Base-by-base conservation (phyloP, 495 filamentous ascomycete species). In the Pyronema domesticum region DNA sequence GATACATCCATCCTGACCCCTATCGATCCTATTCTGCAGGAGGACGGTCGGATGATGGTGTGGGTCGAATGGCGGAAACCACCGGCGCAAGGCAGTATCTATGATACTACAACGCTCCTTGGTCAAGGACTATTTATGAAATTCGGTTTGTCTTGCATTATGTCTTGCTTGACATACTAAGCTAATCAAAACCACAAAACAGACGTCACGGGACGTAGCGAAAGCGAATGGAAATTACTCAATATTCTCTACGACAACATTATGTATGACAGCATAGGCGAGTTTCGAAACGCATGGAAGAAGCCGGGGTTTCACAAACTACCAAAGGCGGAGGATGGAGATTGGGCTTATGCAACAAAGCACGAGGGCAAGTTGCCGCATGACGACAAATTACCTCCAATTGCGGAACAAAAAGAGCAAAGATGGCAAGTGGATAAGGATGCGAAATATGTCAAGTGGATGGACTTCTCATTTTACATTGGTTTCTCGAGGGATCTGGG, bases 391-490 rank as follows among this genome's bases (percentile, higher is more conserved):
- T 53, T 62, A 37, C 67, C 72, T 33, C 70, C 74, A 40, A 57
- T 64, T 15, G 19, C 56, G n/a, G 51, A 74, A 37, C 64, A 66
- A 34, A 30, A 30, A 30, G 59, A 66, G 10, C 68, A 65, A 3
- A 55, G 76, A 30, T 72, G 64, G 55, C 51, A 59, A 14, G 57
- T 76, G 23, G 69, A 77, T 57, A 51, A 52, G 50, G 52, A 75
- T 46, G 55, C 73, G 51, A 67, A 74, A 39, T 76, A 73, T 55
- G 69, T 76, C 46, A 59, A 70, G 55, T 77, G 72, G 74, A 73
- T 76, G 69, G 75, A 70, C 51, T 78, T 71, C 42, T 65, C 62
- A 49, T 78, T 78, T 62, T 77, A 72, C 54, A 63, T 74, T 30
- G 66, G 67, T 10, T 73, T 71, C 48, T 65, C 59, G 33, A 58